A percentile compares a stretch with the other conserved stretches of the same genome.
Conservation (phyloP, 2,329 filamentous ascomycete species). For the Chalaropsis thielavioides region DNA sequence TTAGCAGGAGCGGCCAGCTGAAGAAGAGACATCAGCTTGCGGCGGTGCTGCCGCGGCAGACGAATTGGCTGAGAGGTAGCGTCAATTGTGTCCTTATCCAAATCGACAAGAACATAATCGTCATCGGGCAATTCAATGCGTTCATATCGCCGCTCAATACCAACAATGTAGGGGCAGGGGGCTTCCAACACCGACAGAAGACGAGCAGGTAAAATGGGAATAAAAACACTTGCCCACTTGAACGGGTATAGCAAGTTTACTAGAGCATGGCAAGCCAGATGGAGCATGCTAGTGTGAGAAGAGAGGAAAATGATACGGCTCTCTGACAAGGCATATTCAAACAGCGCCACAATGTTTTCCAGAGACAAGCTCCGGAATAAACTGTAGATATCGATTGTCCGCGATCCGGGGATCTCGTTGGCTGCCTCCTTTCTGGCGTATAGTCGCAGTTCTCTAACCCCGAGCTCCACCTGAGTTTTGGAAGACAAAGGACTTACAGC, state of each 20-base stretch:
- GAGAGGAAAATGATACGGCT: slow-evolving; percentile 93
- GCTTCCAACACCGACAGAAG: slow-evolving; percentile 84
- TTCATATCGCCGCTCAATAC: slow-evolving; percentile 85
- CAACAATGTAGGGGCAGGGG: slow-evolving; percentile 92
- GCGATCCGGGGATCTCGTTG: slow-evolving; percentile 85
- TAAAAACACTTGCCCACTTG: slow-evolving; percentile 87
- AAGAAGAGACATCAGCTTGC: slow-evolving; percentile 76
- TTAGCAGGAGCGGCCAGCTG: slow-evolving; percentile 86
- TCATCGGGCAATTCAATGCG: slow-evolving; percentile 77
- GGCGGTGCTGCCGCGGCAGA: slow-evolving; percentile 73
- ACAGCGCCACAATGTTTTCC: slow-evolving; percentile 79
- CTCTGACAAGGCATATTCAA: slow-evolving; percentile 86
- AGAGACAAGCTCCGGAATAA: slow-evolving; percentile 82
- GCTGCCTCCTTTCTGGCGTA: slow-evolving; percentile 85
- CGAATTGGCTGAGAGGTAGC: slow-evolving; percentile 63
- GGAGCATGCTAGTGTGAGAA: slow-evolving; percentile 90
- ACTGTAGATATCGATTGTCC: slow-evolving; percentile 83
- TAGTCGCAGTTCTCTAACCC: slow-evolving; percentile 73
- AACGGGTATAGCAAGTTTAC: slow-evolving; percentile 76
- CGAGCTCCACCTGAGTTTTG: slow-evolving; percentile 88
- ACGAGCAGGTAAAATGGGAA: slow-evolving; percentile 76
- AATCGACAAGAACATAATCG: slow-evolving; percentile 86
- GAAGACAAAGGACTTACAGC: slow-evolving; percentile 84
- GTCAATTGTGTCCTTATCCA: slow-evolving; percentile 83
- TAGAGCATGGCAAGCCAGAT: slow-evolving; percentile 80